Percentiles rank a stretch among this genome's conserved stretches.
phyloP scores from a whole-genome alignment of 768 basidiomycete species.

The Gymnopilus dilepis region DNA sequence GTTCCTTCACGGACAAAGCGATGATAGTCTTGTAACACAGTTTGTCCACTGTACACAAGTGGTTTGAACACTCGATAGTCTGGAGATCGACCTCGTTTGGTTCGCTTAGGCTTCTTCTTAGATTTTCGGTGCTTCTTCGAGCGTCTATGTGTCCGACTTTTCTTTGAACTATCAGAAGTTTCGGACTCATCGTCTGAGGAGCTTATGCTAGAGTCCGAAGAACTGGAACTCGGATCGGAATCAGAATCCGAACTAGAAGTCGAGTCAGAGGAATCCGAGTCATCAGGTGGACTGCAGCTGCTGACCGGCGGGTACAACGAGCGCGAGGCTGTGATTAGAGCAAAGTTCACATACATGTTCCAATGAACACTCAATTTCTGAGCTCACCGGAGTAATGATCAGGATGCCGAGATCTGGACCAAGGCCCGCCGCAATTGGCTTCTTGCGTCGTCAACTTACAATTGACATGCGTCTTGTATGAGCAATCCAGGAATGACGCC shows the following conservation, averaged over 20 bases:
- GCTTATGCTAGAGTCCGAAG: background rate
- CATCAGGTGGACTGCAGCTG: background rate
- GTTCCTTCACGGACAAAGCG: constrained; percentile 24
- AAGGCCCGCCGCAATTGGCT: too few relatives aligned
- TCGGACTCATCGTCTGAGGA: background rate
- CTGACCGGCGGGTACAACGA: too few relatives aligned
- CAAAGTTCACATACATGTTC: too few relatives aligned
- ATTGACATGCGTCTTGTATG: too few relatives aligned
- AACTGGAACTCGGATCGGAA: background rate
- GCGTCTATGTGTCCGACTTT: background rate
- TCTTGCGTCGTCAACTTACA: too few relatives aligned
- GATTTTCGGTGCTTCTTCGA: background rate
- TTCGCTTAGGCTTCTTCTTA: background rate
- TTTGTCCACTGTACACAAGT: constrained; percentile 25
- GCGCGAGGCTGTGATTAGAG: too few relatives aligned
- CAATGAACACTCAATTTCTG: too few relatives aligned
- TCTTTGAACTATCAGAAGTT: background rate
- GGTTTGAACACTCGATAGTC: constrained; percentile 22
- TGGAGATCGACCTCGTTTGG: background rate
- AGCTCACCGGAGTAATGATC: too few relatives aligned
- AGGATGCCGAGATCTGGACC: too few relatives aligned
- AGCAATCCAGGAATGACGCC: too few relatives aligned
- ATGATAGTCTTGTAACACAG: constrained; percentile 20
- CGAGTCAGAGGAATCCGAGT: constrained; percentile 5
- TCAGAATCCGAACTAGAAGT: constrained; percentile 6